Conservation (phyloP, 2,329 filamentous ascomycete genomes). For the Graphilbum fragrans region DNA sequence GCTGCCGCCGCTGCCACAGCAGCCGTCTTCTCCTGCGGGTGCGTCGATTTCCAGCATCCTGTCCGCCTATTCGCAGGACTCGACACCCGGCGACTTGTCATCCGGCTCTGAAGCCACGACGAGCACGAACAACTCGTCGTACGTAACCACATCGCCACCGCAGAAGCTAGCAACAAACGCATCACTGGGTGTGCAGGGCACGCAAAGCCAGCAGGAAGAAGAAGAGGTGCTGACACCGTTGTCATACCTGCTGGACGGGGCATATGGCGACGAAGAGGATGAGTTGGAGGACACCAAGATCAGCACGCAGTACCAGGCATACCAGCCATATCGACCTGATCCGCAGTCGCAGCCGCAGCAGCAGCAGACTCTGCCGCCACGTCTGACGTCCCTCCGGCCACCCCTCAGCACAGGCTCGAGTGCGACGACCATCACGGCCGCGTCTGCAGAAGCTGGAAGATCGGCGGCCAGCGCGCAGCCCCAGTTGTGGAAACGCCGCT, state of each 20-base stretch:
- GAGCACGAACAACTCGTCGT: constrained; percentile 22
- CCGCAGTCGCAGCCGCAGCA: not conserved
- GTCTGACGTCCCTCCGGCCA: constrained; percentile 5
- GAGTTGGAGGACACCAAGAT: not conserved
- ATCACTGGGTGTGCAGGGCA: not conserved
- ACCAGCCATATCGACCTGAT: not conserved
- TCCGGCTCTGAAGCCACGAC: constrained; percentile 24
- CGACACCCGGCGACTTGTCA: constrained; percentile 2
- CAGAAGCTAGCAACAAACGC: not conserved
- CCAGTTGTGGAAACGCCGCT: constrained; percentile 38
- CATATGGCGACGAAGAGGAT: constrained; percentile 4
- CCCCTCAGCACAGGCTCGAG: not conserved
- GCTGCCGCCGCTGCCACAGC: constrained; percentile 8
- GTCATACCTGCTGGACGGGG: constrained; percentile 8
- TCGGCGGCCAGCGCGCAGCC: too few relatives aligned
- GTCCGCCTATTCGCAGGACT: constrained; percentile 35
- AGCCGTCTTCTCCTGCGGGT: constrained; percentile 13
- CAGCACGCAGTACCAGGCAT: not conserved
- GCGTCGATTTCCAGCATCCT: constrained; percentile 40
- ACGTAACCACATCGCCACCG: constrained; percentile 10
- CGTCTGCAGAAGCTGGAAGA: too few relatives aligned
- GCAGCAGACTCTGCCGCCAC: constrained; percentile 4
- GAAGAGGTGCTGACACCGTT: constrained; percentile 5
- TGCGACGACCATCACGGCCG: constrained; percentile 7
- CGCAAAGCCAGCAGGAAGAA: not conserved